Base-by-base conservation (phyloP, 768 basidiomycete genomes). In the Dictyophora rubrovolvata region DNA sequence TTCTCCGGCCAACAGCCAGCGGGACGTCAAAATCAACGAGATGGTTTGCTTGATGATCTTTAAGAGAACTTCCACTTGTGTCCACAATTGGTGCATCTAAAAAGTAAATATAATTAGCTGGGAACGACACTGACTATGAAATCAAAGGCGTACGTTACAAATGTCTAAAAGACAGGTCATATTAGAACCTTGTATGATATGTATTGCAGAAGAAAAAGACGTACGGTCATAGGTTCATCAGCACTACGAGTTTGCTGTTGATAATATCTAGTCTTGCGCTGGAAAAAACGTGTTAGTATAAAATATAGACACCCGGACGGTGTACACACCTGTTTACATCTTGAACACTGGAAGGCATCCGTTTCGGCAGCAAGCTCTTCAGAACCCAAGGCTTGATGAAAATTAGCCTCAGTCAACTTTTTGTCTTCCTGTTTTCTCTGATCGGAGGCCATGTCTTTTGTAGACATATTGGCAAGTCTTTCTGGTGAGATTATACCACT, bases 221-320 rank as follows among this genome's bases (percentile, higher is more conserved):
- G 68, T 69, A 89, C 87, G 2, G 95, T 97, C 94, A 98, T 97
- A 21, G 95, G 94, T 73, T 97, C 96, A 74, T 98, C 96, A 8
- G 96, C 95, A 68, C 90, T 93, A 57, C 96, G 81, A 8, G 96
- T 99, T 70, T 99, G 96, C 65, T 92, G 91, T 75, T 98, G 93
- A 64, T 91, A 87, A 66, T 96, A 97, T 49, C 87, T 81, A 66
- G 91, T 90, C 74, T 93, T 91, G 66, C 87, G 75, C 86, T 87
- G 61, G 18, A 46, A 46, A 57, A 54, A 42, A 14, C 64, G 42
- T 48, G 12, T 17, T 17, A 23, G 47, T 60, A 20, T 20, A 42
- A 2, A 48, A 36, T 61, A n/a, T 35, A n/a, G 51, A 47, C 33
- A 14, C 33, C 33, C 12, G 16, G 47, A 42, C 37, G 14, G 14